Base-by-base conservation (phyloP, 176 grass and related monocot species). In the Carex littledalei region DNA sequence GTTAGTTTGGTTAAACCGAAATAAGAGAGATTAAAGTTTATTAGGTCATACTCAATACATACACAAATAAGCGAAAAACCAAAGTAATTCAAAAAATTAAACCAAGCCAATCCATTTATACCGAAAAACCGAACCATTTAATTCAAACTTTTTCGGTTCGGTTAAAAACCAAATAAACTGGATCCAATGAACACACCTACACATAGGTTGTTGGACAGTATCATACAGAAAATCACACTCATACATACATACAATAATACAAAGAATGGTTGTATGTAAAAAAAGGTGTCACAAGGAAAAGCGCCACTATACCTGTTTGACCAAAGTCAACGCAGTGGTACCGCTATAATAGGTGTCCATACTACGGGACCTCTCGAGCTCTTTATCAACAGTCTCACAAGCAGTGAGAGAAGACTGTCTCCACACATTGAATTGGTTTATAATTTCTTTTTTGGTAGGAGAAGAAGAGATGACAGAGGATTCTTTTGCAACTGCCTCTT, bases 331-430 rank as follows among this genome's bases (percentile, higher is more conserved):
- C 32, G 97, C 93, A 18, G 97, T 99, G 82, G 86, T 87, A 60
- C 97, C 97, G 39, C 93, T 96, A 37, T 94, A 57, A 55, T 91
- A 82, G 35, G 93, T 88, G 72, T 98, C 96, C 15, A 99, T 80
- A 26, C 78, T 83, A 17, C 88, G 87, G 54, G 45, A 79, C 35
- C 72, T 79, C 26, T 91, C 70, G 21, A 99, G 93, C 84, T 99
- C 93, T 20, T 88, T 89, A 55, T 99, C 97, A 0, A 96, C 97
- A 24, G 84, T 67, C 26, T 84, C 89, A 35, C 90, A 92, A 39
- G 93, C 81, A 12, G 72, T 82, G 15, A 71, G 67, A 90, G 84
- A 90, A 10, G 93, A 88, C 67, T 90, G 90, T 75, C 39, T 89
- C 97, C 97, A 99, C 13, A 94, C 56, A 68, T 96, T 92, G 16